Evolutionary conservation across 2,329 filamentous ascomycete genomes (phyloP), one percentile per base, ranked within the genome.

Genomic region (Chrysoporthe deuterocubensis): DNA sequence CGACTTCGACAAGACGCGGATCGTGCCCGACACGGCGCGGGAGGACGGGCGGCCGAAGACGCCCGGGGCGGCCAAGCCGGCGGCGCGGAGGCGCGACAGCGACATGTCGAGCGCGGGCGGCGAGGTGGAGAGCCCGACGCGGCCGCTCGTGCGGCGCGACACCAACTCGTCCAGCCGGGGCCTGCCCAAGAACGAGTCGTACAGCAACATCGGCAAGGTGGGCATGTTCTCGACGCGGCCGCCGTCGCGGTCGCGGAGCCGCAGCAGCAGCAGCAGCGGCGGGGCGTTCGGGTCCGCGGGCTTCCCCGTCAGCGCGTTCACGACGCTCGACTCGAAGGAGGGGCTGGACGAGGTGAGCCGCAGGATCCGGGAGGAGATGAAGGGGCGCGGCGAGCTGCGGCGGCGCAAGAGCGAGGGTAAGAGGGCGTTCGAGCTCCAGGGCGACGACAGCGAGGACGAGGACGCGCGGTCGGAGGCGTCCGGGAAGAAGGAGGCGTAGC

Each of bases 181-280:
- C 1, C 82, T 87, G 72, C 94, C 95, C 9, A 90, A 92, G 69
- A 97, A 97, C 81, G 96, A 98, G 79, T 96, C 92, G 0, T 97
- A 97, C 81, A 90, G 90, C 78, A 95, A 98, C 78, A 91, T 98
- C 71, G 91, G 92, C 14, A 89, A 87, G 61, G 91, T 97, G 72
- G 92, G 92, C 70, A 90, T 99, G 80, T 99, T 98, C 81, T 93
- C 94, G 2, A 96, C 93, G 18, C 86, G 92, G 42, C 94, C 94
- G 4, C 86, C 91, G n/a, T 96, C 92, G 63, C 86, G 89, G 67
- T 90, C 87, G 72, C 85, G 91, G 37, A 92, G 89, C 73, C 85
- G 90, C 62, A 92, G 88, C 73, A 88, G 90, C 73, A 88, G 90
- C 77, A 92, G 89, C 70, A 87, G 85, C 70, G 88, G 89, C 52